Conservation (phyloP, 306 rosid genomes). For the Cercis canadensis region DNA sequence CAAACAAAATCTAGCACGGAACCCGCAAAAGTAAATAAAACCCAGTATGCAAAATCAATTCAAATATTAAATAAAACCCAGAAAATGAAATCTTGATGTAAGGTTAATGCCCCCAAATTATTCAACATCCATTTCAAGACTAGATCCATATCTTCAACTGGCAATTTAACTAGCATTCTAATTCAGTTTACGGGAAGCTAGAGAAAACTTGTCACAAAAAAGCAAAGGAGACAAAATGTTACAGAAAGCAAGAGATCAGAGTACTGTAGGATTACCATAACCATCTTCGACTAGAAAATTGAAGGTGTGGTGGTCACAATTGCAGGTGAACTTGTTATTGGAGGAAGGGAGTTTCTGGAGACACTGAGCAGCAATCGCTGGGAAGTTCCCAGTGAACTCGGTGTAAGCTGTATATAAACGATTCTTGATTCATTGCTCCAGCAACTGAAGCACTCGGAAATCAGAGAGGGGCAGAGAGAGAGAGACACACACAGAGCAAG, state of each 20-base stretch:
- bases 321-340: constrained; percentile 90
- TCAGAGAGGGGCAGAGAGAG: neutral
- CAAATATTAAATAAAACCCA: too few relatives aligned
- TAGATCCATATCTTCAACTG: constrained; percentile 52
- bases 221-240: neutral
- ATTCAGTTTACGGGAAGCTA: neutral
- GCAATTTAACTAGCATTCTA: constrained; percentile 31
- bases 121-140: neutral
- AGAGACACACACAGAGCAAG: neutral
- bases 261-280: constrained; percentile 54
- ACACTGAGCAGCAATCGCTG: constrained; percentile 92
- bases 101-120: too few relatives aligned
- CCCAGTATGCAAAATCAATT: too few relatives aligned
- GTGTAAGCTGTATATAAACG: constrained; percentile 92
- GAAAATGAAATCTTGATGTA: too few relatives aligned
- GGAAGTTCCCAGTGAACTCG: constrained; percentile 93
- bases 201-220: constrained; percentile 9
- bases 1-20: too few relatives aligned
- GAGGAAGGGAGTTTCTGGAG: constrained; percentile 85
- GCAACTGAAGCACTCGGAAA: constrained; percentile 19
- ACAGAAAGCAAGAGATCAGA: constrained; percentile 18
- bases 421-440: constrained; percentile 72
- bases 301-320: constrained; percentile 90
- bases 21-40: too few relatives aligned
- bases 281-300: constrained; percentile 89